These are phyloP conservation scores for Metarhizium humberi DNA, from an alignment of 2,329 filamentous ascomycete genomes.

Conservation along the genomic window DNA sequence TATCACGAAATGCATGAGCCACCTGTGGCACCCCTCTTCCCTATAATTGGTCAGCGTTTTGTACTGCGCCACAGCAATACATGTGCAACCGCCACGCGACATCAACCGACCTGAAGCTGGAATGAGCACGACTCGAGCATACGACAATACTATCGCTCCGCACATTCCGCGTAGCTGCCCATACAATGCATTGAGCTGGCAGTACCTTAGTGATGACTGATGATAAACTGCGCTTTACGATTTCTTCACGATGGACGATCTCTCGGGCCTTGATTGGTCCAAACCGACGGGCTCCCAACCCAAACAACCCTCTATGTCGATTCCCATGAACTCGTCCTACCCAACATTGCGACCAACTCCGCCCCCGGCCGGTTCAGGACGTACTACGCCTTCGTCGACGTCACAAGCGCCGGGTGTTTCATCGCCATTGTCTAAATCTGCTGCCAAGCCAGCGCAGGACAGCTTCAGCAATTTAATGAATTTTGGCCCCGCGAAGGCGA, in stretches of 20 bases:
- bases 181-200: slow-evolving; percentile 4
- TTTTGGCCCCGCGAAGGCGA: slow-evolving; percentile 44
- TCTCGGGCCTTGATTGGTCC: slow-evolving; percentile 51
- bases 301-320: slow-evolving; percentile 20
- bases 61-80: not conserved
- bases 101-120: not conserved
- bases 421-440: slow-evolving; percentile 27
- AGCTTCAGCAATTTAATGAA: slow-evolving; percentile 72
- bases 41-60: not conserved
- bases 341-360: slow-evolving; percentile 45
- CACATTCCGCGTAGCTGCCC: not conserved
- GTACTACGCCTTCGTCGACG: slow-evolving; percentile 44
- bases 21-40: not conserved
- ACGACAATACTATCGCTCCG: not conserved
- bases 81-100: not conserved
- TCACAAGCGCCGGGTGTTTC: slow-evolving; percentile 34
- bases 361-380: slow-evolving; percentile 45
- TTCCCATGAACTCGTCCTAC: slow-evolving; percentile 34
- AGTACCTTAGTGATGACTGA: slow-evolving; percentile 5
- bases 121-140: not conserved
- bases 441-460: slow-evolving; percentile 49
- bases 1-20: not conserved
- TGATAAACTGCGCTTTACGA: not conserved
- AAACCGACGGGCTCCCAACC: slow-evolving; percentile 26
- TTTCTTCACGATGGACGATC: slow-evolving; percentile 46